Conservation (phyloP, 768 basidiomycete genomes). For the Leccinum longicurvipes region DNA sequence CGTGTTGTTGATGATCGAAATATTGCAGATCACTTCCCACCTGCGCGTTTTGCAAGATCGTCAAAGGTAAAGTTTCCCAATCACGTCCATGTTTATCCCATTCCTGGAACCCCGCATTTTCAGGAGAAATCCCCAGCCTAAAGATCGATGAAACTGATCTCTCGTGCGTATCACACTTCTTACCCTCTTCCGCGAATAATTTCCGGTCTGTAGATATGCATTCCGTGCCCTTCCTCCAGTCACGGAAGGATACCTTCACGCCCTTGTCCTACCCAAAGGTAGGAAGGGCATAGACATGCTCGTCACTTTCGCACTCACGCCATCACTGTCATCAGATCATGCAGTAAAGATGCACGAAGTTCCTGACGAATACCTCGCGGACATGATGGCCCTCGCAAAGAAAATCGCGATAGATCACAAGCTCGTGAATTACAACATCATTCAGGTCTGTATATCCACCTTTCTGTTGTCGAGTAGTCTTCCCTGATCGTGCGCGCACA, state of each 20-base stretch:
- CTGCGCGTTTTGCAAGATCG: constrained; percentile 92
- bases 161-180: constrained; percentile 46
- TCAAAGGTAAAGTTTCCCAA: constrained; percentile 55
- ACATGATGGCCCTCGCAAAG: constrained; percentile 78
- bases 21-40: constrained; percentile 45
- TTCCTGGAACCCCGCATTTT: background rate
- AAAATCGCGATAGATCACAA: constrained; percentile 74
- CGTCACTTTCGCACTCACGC: background rate
- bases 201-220: constrained; percentile 50
- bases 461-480: background rate
- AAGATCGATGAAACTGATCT: constrained; percentile 76
- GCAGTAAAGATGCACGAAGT: constrained; percentile 82
- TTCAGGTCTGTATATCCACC: constrained; percentile 43
- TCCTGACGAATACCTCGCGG: constrained; percentile 77
- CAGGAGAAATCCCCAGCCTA: constrained; percentile 84
- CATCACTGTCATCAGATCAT: constrained; percentile 56
- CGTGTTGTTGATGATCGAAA: background rate
- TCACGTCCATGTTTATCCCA: background rate
- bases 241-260: constrained; percentile 65
- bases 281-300: background rate
- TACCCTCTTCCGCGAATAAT: background rate
- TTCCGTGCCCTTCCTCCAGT: constrained; percentile 92
- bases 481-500: background rate
- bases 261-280: constrained; percentile 93
- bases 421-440: constrained; percentile 77